These are phyloP conservation scores for Lasiosphaeria miniovina DNA, from an alignment of 495 filamentous ascomycete species.

Conservation along the genomic window DNA sequence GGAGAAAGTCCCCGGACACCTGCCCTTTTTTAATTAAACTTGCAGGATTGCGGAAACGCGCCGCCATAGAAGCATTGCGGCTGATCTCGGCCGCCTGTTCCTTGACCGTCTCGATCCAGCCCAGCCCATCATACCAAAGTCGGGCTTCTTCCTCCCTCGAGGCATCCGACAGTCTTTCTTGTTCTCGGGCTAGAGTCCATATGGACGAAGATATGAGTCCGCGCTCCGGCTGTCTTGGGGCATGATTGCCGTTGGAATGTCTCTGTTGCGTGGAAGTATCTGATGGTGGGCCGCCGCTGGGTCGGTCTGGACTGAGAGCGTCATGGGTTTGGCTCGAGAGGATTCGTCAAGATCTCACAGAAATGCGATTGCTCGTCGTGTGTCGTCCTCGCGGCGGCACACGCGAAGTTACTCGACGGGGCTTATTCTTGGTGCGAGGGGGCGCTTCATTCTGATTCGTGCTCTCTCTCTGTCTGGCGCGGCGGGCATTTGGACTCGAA, in stretches of 20 bases:
- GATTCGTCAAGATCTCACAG: constrained; percentile 92
- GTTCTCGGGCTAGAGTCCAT: constrained; percentile 43
- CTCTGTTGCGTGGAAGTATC: constrained; percentile 38
- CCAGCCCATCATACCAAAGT: constrained; percentile 38
- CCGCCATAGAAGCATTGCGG: constrained; percentile 97
- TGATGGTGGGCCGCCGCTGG: constrained; percentile 40
- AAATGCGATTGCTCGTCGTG: constrained; percentile 90
- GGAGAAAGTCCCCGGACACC: constrained; percentile 99
- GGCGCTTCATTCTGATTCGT: constrained; percentile 37
- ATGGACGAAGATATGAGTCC: constrained; percentile 89
- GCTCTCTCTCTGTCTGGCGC: not conserved
- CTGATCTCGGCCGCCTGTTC: constrained; percentile 56
- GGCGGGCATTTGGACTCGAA: constrained; percentile 29
- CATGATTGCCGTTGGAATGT: constrained; percentile 22
- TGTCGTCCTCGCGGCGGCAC: constrained; percentile 42
- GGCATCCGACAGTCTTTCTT: constrained; percentile 8
- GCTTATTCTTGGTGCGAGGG: constrained; percentile 99
- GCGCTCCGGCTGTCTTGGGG: constrained; percentile 46
- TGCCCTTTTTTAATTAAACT: constrained; percentile 40
- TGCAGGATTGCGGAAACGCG: constrained; percentile 81
- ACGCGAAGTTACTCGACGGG: constrained; percentile 94
- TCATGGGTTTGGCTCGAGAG: constrained; percentile 43
- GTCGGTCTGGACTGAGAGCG: constrained; percentile 36
- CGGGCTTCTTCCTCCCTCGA: constrained; percentile 15
- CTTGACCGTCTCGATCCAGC: constrained; percentile 50